Conservation (phyloP, 2,329 filamentous ascomycete genomes). For the Penicillium brasilianum region DNA sequence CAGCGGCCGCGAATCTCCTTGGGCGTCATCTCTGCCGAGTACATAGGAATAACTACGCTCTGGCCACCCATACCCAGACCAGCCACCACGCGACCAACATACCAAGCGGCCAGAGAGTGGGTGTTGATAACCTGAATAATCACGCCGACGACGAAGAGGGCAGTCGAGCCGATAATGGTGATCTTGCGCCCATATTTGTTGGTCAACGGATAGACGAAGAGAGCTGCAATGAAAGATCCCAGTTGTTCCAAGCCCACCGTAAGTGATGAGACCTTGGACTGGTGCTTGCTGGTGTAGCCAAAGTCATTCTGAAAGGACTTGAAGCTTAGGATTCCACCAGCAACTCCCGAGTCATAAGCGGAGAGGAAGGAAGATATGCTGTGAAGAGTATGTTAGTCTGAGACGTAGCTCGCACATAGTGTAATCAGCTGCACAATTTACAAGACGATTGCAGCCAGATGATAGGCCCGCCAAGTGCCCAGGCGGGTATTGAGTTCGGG, state of each 20-base stretch:
- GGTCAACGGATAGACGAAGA: slow-evolving; percentile 51
- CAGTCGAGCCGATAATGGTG: slow-evolving; percentile 49
- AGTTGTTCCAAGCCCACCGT: slow-evolving; percentile 55
- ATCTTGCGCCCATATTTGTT: slow-evolving; percentile 50
- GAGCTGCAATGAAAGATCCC: slow-evolving; percentile 56
- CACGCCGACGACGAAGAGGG: slow-evolving; percentile 49
- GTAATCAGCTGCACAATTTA: slow-evolving; percentile 11
- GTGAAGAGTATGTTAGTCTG: not conserved
- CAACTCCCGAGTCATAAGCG: slow-evolving; percentile 40
- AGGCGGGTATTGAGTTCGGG: slow-evolving; percentile 28
- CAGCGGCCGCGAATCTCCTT: slow-evolving; percentile 52
- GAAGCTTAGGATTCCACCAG: slow-evolving; percentile 49
- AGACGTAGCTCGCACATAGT: not conserved
- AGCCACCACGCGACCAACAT: slow-evolving; percentile 51
- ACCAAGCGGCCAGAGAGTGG: slow-evolving; percentile 48
- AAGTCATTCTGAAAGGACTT: slow-evolving; percentile 48
- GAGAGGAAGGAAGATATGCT: slow-evolving; percentile 35
- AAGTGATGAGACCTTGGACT: slow-evolving; percentile 49
- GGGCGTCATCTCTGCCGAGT: slow-evolving; percentile 46
- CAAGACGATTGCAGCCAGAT: slow-evolving; percentile 31
- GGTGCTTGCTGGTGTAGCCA: slow-evolving; percentile 39
- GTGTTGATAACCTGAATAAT: slow-evolving; percentile 54
- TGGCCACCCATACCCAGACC: slow-evolving; percentile 53
- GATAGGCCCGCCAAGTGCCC: slow-evolving; percentile 30
- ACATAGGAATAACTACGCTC: slow-evolving; percentile 46